These are phyloP conservation scores for Gaertneriomyces sp. DNA, from an alignment of 192 early-diverging fungal genomes.

Conservation along the genomic window DNA sequence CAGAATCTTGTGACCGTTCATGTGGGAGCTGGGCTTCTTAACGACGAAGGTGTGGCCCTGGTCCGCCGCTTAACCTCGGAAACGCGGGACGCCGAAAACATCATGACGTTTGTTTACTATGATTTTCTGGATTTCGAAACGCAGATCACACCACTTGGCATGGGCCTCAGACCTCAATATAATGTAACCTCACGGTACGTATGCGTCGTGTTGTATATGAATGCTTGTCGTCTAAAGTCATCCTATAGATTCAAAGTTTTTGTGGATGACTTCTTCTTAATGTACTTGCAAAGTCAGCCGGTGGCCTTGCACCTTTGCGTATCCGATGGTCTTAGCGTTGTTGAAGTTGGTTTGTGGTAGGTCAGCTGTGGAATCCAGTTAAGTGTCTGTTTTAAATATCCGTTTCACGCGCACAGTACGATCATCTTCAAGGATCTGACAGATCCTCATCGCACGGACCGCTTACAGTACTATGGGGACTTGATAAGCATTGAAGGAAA, in stretches of 20 bases:
- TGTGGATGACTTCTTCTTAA: conserved; percentile 56
- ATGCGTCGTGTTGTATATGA: too few species aligned
- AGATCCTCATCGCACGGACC: conserved; percentile 39
- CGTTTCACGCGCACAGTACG: conserved; percentile 6
- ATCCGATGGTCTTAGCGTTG: conserved; percentile 45
- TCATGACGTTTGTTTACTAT: conserved; percentile 42
- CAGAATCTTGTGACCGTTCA: conserved; percentile 50
- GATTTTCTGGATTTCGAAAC: conserved; percentile 65
- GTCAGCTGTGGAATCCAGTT: not conserved
- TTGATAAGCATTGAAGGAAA: conserved; percentile 43
- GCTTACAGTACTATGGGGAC: conserved; percentile 48
- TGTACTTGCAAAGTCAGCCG: conserved; percentile 50
- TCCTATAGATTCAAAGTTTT: conserved; percentile 40
- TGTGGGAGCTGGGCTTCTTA: conserved; percentile 43
- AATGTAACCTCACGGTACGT: conserved; percentile 28
- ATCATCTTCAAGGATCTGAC: conserved; percentile 48
- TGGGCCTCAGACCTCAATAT: conserved; percentile 37
- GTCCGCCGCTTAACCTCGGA: conserved; percentile 28
- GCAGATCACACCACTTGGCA: conserved; percentile 40
- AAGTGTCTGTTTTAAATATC: not conserved
- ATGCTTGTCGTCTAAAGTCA: too few species aligned
- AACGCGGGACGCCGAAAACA: conserved; percentile 18
- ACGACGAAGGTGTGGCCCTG: conserved; percentile 28
- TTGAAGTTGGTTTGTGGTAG: conserved; percentile 42
- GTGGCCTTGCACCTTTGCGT: conserved; percentile 40